phyloP scores from a whole-genome alignment of 371 early-diverging fungal species.

The Lichtheimia ornata region DNA sequence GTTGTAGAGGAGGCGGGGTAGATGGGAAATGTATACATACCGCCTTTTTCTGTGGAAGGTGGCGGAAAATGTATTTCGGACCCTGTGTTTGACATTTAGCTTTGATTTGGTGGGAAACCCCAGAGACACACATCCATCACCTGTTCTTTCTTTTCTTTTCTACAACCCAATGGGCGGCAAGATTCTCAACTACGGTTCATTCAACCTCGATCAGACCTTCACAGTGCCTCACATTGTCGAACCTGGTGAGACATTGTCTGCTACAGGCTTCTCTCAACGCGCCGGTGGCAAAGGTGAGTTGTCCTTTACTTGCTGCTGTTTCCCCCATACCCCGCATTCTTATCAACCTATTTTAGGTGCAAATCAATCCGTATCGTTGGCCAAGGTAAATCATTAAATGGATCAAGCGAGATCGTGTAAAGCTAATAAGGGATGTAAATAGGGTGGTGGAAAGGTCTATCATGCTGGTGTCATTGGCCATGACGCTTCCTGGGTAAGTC shows the following conservation, averaged over 20 bases:
- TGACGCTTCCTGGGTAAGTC: conserved; percentile 82
- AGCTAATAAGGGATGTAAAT: background rate
- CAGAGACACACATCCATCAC: too few species aligned
- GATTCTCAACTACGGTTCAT: conserved; percentile 78
- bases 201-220: conserved; percentile 91
- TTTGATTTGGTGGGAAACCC: too few species aligned
- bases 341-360: conserved; percentile 55
- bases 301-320: too few species aligned
- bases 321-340: background rate
- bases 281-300: conserved; percentile 80
- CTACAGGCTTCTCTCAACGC: conserved; percentile 58
- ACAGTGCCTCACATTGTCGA: conserved; percentile 79
- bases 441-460: conserved; percentile 70
- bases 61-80: too few species aligned
- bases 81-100: too few species aligned
- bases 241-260: conserved; percentile 83
- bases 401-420: background rate
- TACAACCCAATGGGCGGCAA: conserved; percentile 29
- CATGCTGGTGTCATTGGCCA: conserved; percentile 85
- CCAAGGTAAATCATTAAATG: conserved; percentile 45
- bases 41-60: too few species aligned
- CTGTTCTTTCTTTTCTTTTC: conserved; percentile 2
- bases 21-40: too few species aligned
- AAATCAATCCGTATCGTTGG: conserved; percentile 83
- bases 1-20: too few species aligned